Percentiles rank a stretch among this genome's conserved stretches.
phyloP scores from a whole-genome alignment of 371 early-diverging fungal species.

The Mycotypha africana region DNA sequence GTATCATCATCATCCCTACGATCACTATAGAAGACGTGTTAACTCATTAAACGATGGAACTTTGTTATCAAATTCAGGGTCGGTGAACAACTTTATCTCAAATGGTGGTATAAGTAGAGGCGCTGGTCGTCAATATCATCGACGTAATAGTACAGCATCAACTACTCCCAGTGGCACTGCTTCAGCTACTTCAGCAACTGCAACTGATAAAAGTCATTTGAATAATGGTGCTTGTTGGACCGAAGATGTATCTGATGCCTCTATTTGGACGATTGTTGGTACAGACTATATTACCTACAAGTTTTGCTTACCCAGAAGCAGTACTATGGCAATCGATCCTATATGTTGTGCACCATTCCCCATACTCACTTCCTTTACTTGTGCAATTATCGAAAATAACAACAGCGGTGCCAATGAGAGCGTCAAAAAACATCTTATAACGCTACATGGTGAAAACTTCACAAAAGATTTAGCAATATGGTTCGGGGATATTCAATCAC shows the following conservation, averaged over 20 bases:
- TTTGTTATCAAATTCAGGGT: no score
- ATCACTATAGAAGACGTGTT: slow-evolving; percentile 38
- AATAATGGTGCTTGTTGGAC: slow-evolving; percentile 60
- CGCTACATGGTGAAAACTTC: slow-evolving; percentile 54
- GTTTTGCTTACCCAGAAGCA: slow-evolving; percentile 44
- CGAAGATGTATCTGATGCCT: slow-evolving; percentile 81
- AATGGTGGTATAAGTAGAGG: background rate
- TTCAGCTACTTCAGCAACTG: background rate
- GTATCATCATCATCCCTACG: background rate
- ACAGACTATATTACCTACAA: slow-evolving; percentile 73
- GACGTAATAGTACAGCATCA: slow-evolving; percentile 7
- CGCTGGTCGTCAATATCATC: slow-evolving; percentile 19
- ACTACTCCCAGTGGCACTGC: slow-evolving; percentile 5
- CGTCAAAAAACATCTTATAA: no score
- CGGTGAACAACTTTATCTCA: background rate
- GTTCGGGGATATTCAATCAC: slow-evolving; percentile 61
- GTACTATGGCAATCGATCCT: background rate
- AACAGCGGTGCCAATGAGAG: slow-evolving; percentile 29
- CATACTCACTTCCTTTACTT: slow-evolving; percentile 5
- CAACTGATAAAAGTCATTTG: no score
- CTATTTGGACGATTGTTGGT: slow-evolving; percentile 89
- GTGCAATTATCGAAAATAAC: background rate
- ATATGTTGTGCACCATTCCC: slow-evolving; percentile 42
- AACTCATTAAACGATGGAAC: slow-evolving; percentile 34
- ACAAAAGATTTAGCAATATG: slow-evolving; percentile 60